phyloP scores from a whole-genome alignment of 495 filamentous ascomycete species.

The Xanthoparmelia taractica region DNA sequence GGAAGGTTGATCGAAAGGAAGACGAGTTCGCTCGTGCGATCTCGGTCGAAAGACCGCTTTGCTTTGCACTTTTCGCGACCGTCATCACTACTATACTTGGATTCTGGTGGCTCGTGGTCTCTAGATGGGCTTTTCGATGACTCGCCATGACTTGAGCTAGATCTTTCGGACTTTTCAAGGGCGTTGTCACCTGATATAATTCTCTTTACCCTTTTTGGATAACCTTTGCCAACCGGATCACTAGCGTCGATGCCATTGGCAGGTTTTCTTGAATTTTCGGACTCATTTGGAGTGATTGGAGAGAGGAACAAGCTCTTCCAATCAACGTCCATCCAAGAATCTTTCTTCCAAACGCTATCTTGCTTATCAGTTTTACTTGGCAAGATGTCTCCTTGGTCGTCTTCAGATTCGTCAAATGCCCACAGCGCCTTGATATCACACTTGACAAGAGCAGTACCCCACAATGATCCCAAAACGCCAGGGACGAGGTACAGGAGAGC shows the following conservation, averaged over 20 bases:
- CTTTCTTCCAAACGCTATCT: slow-evolving; percentile 23
- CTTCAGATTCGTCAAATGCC: slow-evolving; percentile 64
- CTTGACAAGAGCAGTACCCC: slow-evolving; percentile 65
- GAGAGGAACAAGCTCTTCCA: neutral
- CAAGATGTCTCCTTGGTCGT: slow-evolving; percentile 30
- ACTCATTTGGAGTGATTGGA: neutral
- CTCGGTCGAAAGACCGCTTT: slow-evolving; percentile 4
- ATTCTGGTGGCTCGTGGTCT: neutral
- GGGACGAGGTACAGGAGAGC: slow-evolving; percentile 92
- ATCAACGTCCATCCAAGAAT: slow-evolving; percentile 20
- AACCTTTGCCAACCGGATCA: neutral
- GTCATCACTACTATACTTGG: slow-evolving; percentile 19
- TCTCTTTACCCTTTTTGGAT: neutral
- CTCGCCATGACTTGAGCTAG: neutral
- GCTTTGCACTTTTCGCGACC: slow-evolving; percentile 10
- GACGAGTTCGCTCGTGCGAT: slow-evolving; percentile 15
- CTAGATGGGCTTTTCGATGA: neutral
- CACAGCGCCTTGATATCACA: slow-evolving; percentile 70
- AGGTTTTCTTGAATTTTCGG: neutral
- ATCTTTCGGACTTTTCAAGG: too few relatives aligned
- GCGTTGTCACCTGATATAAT: neutral
- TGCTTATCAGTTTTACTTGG: slow-evolving; percentile 17
- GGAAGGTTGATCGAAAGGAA: slow-evolving; percentile 18
- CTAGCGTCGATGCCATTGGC: neutral
- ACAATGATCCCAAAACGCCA: slow-evolving; percentile 65